Evolutionary conservation across 305 asterid species (phyloP).

Genomic region (Fraxinus latifolia): DNA sequence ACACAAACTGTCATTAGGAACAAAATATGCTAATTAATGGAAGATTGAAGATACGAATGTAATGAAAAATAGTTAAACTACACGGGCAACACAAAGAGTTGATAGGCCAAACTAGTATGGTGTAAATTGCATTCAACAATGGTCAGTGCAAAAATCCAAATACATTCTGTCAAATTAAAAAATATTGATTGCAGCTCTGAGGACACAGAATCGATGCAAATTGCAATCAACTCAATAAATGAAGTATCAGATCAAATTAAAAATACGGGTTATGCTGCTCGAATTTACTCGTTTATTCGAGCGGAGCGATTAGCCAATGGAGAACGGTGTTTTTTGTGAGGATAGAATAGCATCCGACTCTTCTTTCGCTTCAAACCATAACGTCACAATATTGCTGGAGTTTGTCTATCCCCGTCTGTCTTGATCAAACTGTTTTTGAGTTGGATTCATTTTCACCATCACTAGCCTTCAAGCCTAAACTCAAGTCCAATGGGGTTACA

Average conservation of each 20-base stretch:
- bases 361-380: neutral
- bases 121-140: slow-evolving; percentile 15
- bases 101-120: neutral
- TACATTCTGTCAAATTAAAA: neutral
- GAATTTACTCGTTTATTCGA: neutral
- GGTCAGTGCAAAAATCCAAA: neutral
- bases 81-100: neutral
- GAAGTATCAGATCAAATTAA: slow-evolving; percentile 14
- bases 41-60: neutral
- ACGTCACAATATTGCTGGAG: slow-evolving; percentile 13
- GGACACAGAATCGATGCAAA: slow-evolving; percentile 24
- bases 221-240: slow-evolving; percentile 24
- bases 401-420: slow-evolving; percentile 27
- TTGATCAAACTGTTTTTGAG: slow-evolving; percentile 34
- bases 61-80: neutral
- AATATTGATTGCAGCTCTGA: slow-evolving; percentile 19
- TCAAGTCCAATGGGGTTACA: slow-evolving; percentile 70
- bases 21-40: neutral
- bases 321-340: neutral
- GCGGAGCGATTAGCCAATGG: slow-evolving; percentile 6
- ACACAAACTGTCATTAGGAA: neutral
- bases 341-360: neutral
- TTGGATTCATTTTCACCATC: slow-evolving; percentile 52
- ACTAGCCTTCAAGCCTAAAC: slow-evolving; percentile 65
- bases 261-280: slow-evolving; percentile 1